These are phyloP conservation scores for Centella asiatica DNA, from an alignment of 129 eudicot species.

Conservation along the genomic window DNA sequence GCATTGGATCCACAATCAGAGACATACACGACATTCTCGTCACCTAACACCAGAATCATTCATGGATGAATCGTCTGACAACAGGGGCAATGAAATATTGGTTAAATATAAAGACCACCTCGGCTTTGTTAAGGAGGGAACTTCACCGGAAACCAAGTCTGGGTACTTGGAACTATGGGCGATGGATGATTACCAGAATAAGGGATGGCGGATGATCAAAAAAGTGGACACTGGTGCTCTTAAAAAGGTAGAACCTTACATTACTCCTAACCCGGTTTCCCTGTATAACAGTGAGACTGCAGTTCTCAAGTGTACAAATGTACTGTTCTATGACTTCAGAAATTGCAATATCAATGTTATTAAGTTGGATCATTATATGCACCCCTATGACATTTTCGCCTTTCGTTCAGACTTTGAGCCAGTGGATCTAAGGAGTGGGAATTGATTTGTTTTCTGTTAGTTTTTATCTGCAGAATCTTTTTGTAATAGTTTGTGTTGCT, in stretches of 20 bases:
- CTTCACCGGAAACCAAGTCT: too few relatives aligned
- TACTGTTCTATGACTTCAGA: not conserved
- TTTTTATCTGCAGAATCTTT: too few relatives aligned
- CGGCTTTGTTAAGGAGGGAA: not conserved
- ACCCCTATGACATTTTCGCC: not conserved
- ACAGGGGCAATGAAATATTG: not conserved
- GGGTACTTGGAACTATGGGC: not conserved
- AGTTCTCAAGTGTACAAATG: not conserved
- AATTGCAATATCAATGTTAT: not conserved
- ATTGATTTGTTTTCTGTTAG: too few relatives aligned
- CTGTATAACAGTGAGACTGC: not conserved
- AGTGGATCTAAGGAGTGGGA: constrained; percentile 8
- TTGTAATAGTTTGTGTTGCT: too few relatives aligned
- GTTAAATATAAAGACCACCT: not conserved
- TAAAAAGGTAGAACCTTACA: not conserved
- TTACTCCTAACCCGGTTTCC: not conserved
- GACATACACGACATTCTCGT: not conserved
- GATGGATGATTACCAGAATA: not conserved
- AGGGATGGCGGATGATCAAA: not conserved
- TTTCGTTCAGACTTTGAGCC: constrained; percentile 2
- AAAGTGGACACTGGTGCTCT: not conserved
- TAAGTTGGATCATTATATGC: not conserved
- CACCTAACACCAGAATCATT: not conserved
- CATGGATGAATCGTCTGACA: not conserved
- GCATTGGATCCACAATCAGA: not conserved